Conservation (phyloP, 805 yeast genomes). For the Candida wancherniae region DNA sequence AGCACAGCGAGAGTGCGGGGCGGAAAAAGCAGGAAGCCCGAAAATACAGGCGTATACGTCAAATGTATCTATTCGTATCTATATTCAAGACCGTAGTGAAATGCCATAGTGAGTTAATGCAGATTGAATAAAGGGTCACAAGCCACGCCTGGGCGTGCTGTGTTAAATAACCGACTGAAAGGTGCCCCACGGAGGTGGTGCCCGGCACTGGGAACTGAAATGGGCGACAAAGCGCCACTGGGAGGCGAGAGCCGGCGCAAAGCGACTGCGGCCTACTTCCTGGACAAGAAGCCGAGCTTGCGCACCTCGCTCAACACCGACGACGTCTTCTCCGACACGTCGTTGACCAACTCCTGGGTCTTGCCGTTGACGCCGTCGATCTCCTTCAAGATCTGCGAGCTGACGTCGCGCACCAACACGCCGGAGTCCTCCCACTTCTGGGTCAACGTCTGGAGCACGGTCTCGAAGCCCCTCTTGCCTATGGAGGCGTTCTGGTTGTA, state of each 20-base stretch:
- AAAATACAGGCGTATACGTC: no score
- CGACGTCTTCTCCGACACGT: conserved; percentile 15
- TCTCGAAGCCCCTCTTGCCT: conserved; percentile 83
- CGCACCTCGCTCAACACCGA: conserved; percentile 17
- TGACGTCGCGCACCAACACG: conserved; percentile 30
- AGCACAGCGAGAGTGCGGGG: no score
- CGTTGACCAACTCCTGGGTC: conserved; percentile 16
- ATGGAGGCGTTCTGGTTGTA: conserved; percentile 81
- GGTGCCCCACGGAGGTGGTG: background rate
- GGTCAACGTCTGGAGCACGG: conserved; percentile 55
- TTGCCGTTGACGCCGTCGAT: conserved; percentile 22
- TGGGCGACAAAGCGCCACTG: no score
- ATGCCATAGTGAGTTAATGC: no score
- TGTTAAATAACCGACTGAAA: background rate
- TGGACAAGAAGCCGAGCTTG: conserved; percentile 16
- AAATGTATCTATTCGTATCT: no score
- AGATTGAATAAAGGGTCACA: no score
- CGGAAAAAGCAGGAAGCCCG: no score
- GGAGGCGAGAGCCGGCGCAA: no score
- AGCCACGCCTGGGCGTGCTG: background rate
- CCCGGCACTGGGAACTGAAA: no score
- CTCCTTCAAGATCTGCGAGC: conserved; percentile 24
- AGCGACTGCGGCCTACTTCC: no score
- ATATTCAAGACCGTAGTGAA: no score
- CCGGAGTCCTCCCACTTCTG: conserved; percentile 42